These are phyloP conservation scores for Trametes sp. DNA, from an alignment of 1,284 basidiomycete genomes.

Conservation along the genomic window DNA sequence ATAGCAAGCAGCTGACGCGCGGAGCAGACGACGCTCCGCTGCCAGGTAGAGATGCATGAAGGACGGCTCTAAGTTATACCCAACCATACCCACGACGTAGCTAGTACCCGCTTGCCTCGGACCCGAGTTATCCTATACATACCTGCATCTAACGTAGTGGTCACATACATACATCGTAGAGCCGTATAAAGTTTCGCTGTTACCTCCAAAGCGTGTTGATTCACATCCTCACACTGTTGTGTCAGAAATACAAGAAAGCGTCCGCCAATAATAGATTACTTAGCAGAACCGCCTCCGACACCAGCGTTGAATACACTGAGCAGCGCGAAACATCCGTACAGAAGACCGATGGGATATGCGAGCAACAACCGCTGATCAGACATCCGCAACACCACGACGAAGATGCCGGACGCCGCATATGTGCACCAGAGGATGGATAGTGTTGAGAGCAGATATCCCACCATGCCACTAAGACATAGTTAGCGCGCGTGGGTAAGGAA, in stretches of 20 bases:
- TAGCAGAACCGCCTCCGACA: slow-evolving; percentile 38
- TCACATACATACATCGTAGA: too few species aligned
- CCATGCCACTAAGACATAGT: slow-evolving; percentile 61
- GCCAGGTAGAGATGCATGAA: slow-evolving; percentile 7
- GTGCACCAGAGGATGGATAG: slow-evolving; percentile 95
- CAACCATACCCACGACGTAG: neutral
- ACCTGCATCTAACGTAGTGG: neutral
- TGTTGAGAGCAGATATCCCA: slow-evolving; percentile 85
- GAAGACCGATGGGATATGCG: slow-evolving; percentile 90
- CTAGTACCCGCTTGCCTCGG: too few species aligned
- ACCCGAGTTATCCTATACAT: too few species aligned
- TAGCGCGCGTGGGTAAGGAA: slow-evolving; percentile 13
- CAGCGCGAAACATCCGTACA: slow-evolving; percentile 93
- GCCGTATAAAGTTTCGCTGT: neutral
- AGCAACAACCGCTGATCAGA: slow-evolving; percentile 92
- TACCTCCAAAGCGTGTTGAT: too few species aligned
- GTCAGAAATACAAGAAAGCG: neutral
- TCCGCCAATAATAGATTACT: slow-evolving; percentile 26
- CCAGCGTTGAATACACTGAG: slow-evolving; percentile 82
- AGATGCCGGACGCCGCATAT: slow-evolving; percentile 92
- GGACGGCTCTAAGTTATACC: neutral
- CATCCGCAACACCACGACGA: slow-evolving; percentile 93
- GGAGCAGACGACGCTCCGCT: slow-evolving; percentile 30
- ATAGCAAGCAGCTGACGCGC: slow-evolving; percentile 72
- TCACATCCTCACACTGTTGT: neutral